Conservation (phyloP, 1,284 basidiomycete species). For the Boletellus deceptivus region DNA sequence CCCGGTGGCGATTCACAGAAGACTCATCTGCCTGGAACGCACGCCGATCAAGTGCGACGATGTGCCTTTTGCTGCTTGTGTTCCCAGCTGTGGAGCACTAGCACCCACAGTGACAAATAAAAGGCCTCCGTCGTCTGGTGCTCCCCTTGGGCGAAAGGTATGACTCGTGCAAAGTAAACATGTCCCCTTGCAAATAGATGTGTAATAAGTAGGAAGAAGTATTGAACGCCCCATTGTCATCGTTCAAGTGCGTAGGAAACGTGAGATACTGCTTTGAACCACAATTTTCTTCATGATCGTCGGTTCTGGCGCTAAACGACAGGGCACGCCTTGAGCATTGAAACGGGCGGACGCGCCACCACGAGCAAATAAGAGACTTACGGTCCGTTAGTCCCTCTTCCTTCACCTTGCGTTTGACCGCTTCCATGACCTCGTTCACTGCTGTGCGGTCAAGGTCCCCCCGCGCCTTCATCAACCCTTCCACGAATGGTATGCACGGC, state of each 20-base stretch:
- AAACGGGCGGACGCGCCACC: not conserved
- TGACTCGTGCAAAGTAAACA: not conserved
- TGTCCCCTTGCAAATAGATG: conserved; percentile 1
- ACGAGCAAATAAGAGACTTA: conserved; percentile 44
- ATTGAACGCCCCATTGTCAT: not conserved
- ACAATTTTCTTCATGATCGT: conserved; percentile 86
- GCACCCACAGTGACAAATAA: no score
- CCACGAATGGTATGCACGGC: conserved; percentile 89
- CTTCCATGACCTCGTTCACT: conserved; percentile 93
- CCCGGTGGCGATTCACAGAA: no score
- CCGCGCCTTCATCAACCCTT: conserved; percentile 84
- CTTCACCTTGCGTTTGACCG: conserved; percentile 87
- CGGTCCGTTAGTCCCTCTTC: conserved; percentile 84
- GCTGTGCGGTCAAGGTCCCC: conserved; percentile 88
- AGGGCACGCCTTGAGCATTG: conserved; percentile 7
- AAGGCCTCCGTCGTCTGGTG: no score
- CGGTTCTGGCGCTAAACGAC: conserved; percentile 59
- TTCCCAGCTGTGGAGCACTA: no score
- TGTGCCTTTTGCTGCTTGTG: no score
- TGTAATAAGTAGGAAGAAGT: conserved; percentile 7
- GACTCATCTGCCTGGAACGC: no score
- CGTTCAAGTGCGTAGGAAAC: conserved; percentile 49
- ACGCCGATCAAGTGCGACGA: no score
- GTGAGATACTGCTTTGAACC: conserved; percentile 70
- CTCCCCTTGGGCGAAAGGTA: no score